phyloP scores from a whole-genome alignment of 306 rosid genomes.

The Bauhinia variegata region DNA sequence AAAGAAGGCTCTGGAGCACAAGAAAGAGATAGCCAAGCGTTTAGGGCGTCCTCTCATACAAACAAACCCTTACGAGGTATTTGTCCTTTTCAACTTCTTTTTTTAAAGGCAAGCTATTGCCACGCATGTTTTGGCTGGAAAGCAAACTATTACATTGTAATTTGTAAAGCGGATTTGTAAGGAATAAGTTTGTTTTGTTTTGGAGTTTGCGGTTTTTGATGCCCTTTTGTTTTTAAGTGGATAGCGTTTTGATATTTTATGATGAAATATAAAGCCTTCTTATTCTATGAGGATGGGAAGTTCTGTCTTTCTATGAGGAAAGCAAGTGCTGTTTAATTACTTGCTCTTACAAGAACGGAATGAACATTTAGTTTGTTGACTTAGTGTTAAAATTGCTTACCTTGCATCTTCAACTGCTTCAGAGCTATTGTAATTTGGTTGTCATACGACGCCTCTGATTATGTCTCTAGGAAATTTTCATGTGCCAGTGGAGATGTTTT shows the following conservation, averaged over 20 bases:
- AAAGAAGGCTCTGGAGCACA: constrained; percentile 81
- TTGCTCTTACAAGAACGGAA: background rate
- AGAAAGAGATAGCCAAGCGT: constrained; percentile 89
- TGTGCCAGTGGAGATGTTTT: background rate
- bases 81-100: background rate
- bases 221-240: background rate
- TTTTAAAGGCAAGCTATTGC: background rate
- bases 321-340: background rate
- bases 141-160: no score
- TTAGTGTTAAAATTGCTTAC: background rate
- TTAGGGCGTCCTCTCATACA: constrained; percentile 96
- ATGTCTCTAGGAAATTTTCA: background rate
- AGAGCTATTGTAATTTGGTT: background rate
- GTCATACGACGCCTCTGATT: background rate
- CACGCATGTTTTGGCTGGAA: background rate
- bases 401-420: background rate
- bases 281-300: background rate
- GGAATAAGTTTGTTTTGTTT: background rate
- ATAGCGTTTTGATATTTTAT: background rate
- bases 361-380: background rate
- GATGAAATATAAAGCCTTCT: background rate
- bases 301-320: no score
- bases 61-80: constrained; percentile 88
- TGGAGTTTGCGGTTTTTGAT: background rate
- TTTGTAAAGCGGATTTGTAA: background rate